phyloP scores from a whole-genome alignment of 1,284 basidiomycete genomes.

The Marasmius fiardii region DNA sequence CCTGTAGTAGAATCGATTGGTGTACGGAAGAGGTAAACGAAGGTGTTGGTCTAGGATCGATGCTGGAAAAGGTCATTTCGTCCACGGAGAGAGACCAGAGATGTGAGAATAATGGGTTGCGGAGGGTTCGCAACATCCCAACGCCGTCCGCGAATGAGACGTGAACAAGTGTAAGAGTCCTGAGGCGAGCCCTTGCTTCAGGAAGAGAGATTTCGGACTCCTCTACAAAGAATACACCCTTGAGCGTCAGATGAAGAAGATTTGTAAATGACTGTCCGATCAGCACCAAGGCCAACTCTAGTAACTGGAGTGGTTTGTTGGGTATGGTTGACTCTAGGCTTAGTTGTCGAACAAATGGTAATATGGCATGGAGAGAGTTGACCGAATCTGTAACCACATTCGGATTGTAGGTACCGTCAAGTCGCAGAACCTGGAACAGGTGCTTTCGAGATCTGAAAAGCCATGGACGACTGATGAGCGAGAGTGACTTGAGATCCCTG shows the following conservation, averaged over 20 bases:
- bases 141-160: not conserved
- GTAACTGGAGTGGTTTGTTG: not conserved
- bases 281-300: not conserved
- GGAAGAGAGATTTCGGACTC: not conserved
- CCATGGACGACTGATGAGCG: constrained; percentile 1
- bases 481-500: not conserved
- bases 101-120: not conserved
- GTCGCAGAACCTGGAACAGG: not conserved
- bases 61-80: not conserved
- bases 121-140: not conserved
- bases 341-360: not conserved
- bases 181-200: not conserved
- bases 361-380: not conserved
- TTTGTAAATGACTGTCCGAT: not conserved
- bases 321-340: not conserved
- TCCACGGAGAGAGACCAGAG: not conserved
- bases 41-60: not conserved
- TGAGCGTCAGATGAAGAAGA: not conserved
- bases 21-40: not conserved
- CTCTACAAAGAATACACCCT: not conserved
- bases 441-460: constrained; percentile 2
- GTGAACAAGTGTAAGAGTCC: not conserved
- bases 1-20: not conserved
- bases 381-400: not conserved
- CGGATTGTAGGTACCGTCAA: not conserved